Conservation (phyloP, 2,329 filamentous ascomycete genomes). For the Hortaea sp. region DNA sequence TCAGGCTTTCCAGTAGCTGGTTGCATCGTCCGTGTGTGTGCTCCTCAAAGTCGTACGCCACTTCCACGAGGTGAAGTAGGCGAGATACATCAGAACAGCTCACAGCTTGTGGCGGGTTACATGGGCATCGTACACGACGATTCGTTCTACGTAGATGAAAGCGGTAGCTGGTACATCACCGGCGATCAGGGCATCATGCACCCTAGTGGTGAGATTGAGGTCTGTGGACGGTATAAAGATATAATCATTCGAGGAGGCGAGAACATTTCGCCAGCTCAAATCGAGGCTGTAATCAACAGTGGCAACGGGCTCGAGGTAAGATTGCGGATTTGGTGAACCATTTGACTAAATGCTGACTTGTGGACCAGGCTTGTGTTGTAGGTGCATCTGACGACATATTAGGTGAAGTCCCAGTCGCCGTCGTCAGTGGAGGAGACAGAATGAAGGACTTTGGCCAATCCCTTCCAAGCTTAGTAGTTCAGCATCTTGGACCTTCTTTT, state of each 20-base stretch:
- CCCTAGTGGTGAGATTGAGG: conserved; percentile 30
- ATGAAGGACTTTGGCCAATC: background rate
- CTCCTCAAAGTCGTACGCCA: background rate
- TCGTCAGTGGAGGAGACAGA: background rate
- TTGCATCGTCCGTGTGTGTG: background rate
- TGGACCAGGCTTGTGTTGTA: background rate
- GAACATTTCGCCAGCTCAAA: conserved; percentile 44
- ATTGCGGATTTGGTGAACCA: too few species aligned
- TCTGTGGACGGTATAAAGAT: conserved; percentile 23
- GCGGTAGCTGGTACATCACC: conserved; percentile 53
- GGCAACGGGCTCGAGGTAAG: background rate
- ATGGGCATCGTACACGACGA: background rate
- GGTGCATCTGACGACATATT: background rate
- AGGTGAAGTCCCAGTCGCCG: background rate
- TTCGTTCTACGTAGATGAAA: background rate
- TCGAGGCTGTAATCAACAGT: background rate
- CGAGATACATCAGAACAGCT: background rate
- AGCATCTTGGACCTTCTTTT: background rate
- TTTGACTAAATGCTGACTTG: background rate
- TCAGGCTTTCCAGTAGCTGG: background rate
- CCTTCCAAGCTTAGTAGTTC: background rate
- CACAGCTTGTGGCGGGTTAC: background rate
- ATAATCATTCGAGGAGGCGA: conserved; percentile 47
- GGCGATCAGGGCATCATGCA: conserved; percentile 48
- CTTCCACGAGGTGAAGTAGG: background rate